These are phyloP conservation scores for Limnanthes douglasii DNA, from an alignment of 345 rosid species.

Conservation along the genomic window DNA sequence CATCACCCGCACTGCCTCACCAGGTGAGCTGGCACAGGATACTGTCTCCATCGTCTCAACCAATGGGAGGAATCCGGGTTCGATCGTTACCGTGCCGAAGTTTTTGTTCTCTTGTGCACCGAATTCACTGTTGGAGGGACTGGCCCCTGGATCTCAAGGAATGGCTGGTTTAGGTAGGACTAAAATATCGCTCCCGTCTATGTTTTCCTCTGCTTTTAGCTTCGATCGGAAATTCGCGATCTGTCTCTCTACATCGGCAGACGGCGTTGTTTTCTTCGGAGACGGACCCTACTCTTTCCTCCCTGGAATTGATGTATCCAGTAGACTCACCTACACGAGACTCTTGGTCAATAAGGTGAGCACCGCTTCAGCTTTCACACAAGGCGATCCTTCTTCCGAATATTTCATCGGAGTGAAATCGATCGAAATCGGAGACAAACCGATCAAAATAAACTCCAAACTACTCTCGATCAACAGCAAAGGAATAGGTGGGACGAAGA, in stretches of 20 bases:
- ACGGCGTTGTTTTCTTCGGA: constrained; percentile 46
- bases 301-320: constrained; percentile 30
- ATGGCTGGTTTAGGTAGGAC: constrained; percentile 54
- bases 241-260: constrained; percentile 27
- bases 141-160: constrained; percentile 29
- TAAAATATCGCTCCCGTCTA: constrained; percentile 30
- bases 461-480: constrained; percentile 20
- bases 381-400: constrained; percentile 43
- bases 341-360: constrained; percentile 45
- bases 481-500: constrained; percentile 59
- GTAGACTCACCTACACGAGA: constrained; percentile 32
- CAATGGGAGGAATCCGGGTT: constrained; percentile 48
- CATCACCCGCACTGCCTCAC: constrained; percentile 18
- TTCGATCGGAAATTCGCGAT: constrained; percentile 42
- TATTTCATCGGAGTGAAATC: constrained; percentile 49
- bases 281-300: constrained; percentile 39
- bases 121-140: constrained; percentile 27
- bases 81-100: constrained; percentile 14
- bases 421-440: constrained; percentile 19
- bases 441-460: constrained; percentile 22
- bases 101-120: constrained; percentile 33
- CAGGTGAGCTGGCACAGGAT: constrained; percentile 44
- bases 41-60: constrained; percentile 44
- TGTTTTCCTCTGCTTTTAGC: constrained; percentile 38
- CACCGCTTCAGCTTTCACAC: constrained; percentile 18